Base-by-base conservation (phyloP, 1,139 yeast species). In the Taiozyma sp. region DNA sequence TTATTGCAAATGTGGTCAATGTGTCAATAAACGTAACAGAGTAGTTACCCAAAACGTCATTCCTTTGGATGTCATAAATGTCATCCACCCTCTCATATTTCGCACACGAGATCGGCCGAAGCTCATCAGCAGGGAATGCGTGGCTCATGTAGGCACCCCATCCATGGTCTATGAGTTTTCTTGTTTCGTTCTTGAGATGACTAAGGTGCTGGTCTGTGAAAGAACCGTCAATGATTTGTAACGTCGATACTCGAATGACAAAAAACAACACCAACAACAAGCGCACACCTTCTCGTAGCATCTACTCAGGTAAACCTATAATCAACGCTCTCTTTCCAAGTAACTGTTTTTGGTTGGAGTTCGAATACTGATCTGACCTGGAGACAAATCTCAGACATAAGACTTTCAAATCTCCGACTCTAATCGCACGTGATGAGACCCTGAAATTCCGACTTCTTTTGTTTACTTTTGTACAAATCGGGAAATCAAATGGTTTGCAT, bases 51-150 rank as follows among this genome's bases (percentile, higher is more conserved):
- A 90, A 69, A 0, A 87, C 95, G 64, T 92, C 98, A 64, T 90
- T 90, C 48, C 87, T 71, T 22, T 80, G 81, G 2, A 80, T 73
- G 61, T 90, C 84, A 7, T 68, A 62, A 1, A 74, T 65, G 59
- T 87, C 75, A 1, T 67, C 65, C 62, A 88, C 89, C 8, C 90
- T 81, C 1, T 85, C 86, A 50, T 82, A 79, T 0, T 92, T 87
- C 28, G 67, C 68, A 65, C 98, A 92, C 0, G 84, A 66, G 5
- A 88, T 63, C 0, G 98, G 97, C 43, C 77, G 70, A 8, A 92
- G 80, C 63, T 90, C 97, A 67, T 92, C 98, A 28, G 73, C 79
- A 0, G 98, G 98, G 62, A 80, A 90, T 1, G 91, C 97, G 61
- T 76, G 63, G 1, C 70, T 67, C 72, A 87, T 73, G 65, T 92